Evolutionary conservation across 768 basidiomycete species (phyloP).

Genomic region (Amanita polypyramis): DNA sequence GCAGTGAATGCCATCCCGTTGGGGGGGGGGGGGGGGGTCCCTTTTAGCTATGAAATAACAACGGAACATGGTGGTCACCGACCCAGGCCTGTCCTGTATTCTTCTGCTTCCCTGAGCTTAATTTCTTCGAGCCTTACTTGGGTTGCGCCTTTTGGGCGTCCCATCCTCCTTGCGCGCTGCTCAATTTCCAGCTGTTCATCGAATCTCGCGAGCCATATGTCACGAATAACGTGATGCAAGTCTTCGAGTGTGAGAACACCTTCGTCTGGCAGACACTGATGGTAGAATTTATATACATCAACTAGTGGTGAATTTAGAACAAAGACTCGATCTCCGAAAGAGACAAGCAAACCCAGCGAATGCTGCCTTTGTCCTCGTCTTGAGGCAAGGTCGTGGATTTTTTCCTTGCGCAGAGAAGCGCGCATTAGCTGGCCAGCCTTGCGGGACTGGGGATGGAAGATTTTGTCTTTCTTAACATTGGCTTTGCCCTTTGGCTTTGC

Average conservation of each 20-base stretch:
- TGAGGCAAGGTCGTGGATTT: conserved; percentile 43
- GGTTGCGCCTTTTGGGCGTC: conserved; percentile 62
- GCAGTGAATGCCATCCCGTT: too few species aligned
- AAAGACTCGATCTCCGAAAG: conserved; percentile 2
- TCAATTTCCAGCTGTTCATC: conserved; percentile 59
- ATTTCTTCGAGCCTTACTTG: conserved; percentile 61
- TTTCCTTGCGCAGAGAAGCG: conserved; percentile 56
- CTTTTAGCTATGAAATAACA: too few species aligned
- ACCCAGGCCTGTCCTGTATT: conserved; percentile 79
- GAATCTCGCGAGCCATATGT: conserved; percentile 66
- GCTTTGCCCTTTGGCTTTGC: conserved; percentile 25
- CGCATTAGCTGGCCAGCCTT: conserved; percentile 72
- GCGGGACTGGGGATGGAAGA: conserved; percentile 76
- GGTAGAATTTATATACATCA: conserved; percentile 70
- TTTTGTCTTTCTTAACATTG: conserved; percentile 55
- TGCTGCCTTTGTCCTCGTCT: conserved; percentile 50
- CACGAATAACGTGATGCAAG: conserved; percentile 51
- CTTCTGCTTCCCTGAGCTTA: conserved; percentile 57
- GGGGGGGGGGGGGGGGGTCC: too few species aligned
- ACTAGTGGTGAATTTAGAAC: conserved; percentile 27
- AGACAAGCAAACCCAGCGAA: conserved; percentile 32
- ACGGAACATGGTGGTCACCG: conserved; percentile 14
- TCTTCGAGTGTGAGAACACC: conserved; percentile 50
- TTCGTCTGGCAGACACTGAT: conserved; percentile 54
- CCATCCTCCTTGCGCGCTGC: conserved; percentile 50